phyloP scores from a whole-genome alignment of 305 asterid genomes.

The Rubia tinctorum region DNA sequence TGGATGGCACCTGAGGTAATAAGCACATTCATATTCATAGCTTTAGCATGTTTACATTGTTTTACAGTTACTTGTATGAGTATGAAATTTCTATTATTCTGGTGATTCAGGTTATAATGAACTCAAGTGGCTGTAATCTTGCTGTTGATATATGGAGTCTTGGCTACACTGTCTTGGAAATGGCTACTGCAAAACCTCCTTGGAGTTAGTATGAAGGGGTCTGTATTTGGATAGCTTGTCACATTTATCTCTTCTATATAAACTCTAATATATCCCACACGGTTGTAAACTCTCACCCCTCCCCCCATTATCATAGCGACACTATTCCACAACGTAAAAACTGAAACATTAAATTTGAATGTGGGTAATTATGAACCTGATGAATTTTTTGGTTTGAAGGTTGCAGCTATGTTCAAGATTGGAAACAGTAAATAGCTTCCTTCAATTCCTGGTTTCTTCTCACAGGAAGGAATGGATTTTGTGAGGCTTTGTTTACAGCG shows the following conservation, averaged over 20 bases:
- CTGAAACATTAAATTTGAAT: neutral
- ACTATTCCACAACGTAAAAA: too few relatives aligned
- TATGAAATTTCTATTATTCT: conserved; percentile 16
- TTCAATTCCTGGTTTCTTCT: conserved; percentile 76
- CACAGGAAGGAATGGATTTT: conserved; percentile 89
- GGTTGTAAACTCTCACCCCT: too few relatives aligned
- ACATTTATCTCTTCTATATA: too few relatives aligned
- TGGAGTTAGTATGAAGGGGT: conserved; percentile 99
- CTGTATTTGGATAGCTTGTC: neutral
- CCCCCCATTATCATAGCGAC: too few relatives aligned
- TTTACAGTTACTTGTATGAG: neutral
- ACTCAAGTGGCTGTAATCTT: conserved; percentile 78
- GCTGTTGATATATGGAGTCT: conserved; percentile 99
- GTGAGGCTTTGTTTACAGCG: conserved; percentile 86
- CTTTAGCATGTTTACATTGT: neutral
- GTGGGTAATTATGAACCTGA: conserved; percentile 16
- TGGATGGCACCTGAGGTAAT: conserved; percentile 99
- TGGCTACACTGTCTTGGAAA: conserved; percentile 97
- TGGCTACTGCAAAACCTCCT: conserved; percentile 98
- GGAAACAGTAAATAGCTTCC: conserved; percentile 95
- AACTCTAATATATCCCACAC: neutral
- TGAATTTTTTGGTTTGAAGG: conserved; percentile 48
- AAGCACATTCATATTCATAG: conserved; percentile 10
- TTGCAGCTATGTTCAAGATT: conserved; percentile 98
- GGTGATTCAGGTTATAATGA: conserved; percentile 64